Evolutionary conservation across 352 stramenopile genomes (phyloP).

Genomic region (Globisporangium recalcitrans): DNA sequence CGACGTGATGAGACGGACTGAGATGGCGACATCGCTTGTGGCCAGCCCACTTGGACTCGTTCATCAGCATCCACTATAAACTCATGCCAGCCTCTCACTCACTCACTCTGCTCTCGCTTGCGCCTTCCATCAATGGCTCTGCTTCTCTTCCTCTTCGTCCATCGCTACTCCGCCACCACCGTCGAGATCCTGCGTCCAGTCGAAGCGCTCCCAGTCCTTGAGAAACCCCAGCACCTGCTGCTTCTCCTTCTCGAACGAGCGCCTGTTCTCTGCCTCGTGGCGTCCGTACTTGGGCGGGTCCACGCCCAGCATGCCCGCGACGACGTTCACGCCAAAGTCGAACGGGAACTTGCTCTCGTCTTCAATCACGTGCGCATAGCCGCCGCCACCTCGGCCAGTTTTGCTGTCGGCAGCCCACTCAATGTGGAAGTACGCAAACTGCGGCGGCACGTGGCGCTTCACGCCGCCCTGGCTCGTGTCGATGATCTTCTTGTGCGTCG

Average conservation of each 20-base stretch:
- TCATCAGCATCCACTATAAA: no score
- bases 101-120: no score
- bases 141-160: background rate
- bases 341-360: constrained; percentile 67
- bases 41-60: no score
- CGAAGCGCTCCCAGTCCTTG: constrained; percentile 59
- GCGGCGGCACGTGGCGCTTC: constrained; percentile 54
- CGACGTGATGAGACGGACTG: background rate
- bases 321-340: constrained; percentile 74
- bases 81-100: no score
- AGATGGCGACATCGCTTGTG: background rate
- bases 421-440: constrained; percentile 86
- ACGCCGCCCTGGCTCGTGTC: constrained; percentile 60
- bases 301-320: constrained; percentile 72
- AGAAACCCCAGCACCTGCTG: constrained; percentile 55
- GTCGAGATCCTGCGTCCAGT: constrained; percentile 72
- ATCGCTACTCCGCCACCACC: constrained; percentile 22
- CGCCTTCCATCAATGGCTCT: constrained; percentile 2
- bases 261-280: constrained; percentile 27
- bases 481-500: constrained; percentile 80
- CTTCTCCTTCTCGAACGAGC: constrained; percentile 55
- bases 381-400: constrained; percentile 20
- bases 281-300: constrained; percentile 59
- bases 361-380: constrained; percentile 81
- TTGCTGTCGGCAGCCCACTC: constrained; percentile 37